Conservation (phyloP, 129 eudicot species). For the Helichrysum umbraculigerum region DNA sequence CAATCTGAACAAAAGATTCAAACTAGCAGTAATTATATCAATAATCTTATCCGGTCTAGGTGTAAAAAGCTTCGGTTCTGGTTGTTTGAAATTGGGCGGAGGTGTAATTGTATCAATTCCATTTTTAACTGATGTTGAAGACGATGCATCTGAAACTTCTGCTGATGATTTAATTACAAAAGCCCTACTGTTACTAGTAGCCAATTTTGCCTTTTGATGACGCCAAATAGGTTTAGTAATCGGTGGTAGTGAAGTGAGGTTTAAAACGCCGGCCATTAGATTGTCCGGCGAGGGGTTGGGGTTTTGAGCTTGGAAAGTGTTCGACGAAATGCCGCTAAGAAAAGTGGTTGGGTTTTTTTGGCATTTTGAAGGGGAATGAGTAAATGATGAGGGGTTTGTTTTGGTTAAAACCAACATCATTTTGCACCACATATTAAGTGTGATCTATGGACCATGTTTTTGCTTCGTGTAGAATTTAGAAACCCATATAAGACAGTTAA, state of each 20-base stretch:
- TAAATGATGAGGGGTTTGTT: no score
- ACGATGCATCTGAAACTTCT: slow-evolving; percentile 42
- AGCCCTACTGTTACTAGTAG: slow-evolving; percentile 20
- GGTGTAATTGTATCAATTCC: slow-evolving; percentile 43
- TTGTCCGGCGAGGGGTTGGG: slow-evolving; percentile 31
- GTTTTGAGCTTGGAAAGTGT: slow-evolving; percentile 5
- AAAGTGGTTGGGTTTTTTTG: neutral
- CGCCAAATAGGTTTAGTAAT: slow-evolving; percentile 26
- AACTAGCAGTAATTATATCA: slow-evolving; percentile 65
- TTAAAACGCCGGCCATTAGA: slow-evolving; percentile 65
- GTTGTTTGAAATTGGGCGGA: slow-evolving; percentile 68
- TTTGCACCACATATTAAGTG: no score
- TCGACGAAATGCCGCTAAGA: slow-evolving; percentile 26
- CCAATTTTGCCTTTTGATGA: slow-evolving; percentile 20
- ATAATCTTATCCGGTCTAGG: slow-evolving; percentile 57
- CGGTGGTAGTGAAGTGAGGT: slow-evolving; percentile 46
- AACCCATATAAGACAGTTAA: no score
- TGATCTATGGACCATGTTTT: no score
- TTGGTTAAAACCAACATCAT: no score
- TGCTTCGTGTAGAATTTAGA: no score
- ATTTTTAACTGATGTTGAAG: slow-evolving; percentile 33
- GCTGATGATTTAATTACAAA: slow-evolving; percentile 45
- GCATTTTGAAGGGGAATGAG: no score
- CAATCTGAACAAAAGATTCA: slow-evolving; percentile 59
- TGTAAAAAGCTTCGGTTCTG: slow-evolving; percentile 57